Percentiles rank a stretch among this genome's conserved stretches.
Conservation (phyloP, 1,139 yeast genomes). For the Lodderomyces beijingensis region DNA sequence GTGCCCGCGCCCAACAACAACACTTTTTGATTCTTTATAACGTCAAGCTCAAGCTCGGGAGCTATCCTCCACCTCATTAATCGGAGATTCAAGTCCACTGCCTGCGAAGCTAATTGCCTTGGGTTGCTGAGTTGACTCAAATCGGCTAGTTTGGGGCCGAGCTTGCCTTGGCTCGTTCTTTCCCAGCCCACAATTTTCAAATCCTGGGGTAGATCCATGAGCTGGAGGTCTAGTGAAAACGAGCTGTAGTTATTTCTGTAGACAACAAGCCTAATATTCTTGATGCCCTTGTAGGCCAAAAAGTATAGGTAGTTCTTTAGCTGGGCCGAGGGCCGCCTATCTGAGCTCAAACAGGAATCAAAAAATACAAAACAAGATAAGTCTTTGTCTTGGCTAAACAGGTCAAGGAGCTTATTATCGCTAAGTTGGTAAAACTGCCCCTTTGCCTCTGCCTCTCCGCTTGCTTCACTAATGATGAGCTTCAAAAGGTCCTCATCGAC, state of each 20-base stretch:
- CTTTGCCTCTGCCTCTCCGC: not conserved
- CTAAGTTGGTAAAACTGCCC: slow-evolving; percentile 15
- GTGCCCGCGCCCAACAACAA: slow-evolving; percentile 95
- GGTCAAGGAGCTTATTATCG: slow-evolving; percentile 8
- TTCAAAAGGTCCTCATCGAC: slow-evolving; percentile 6
- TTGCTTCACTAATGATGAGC: no score
- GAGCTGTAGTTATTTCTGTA: slow-evolving; percentile 25
- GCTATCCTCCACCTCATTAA: slow-evolving; percentile 97
- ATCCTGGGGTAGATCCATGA: slow-evolving; percentile 3
- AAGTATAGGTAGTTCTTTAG: slow-evolving; percentile 62
- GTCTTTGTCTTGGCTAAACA: not conserved
- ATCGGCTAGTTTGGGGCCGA: slow-evolving; percentile 81
- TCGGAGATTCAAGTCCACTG: slow-evolving; percentile 83
- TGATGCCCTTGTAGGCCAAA: slow-evolving; percentile 38
- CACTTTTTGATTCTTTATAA: slow-evolving; percentile 56
- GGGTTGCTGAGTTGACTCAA: slow-evolving; percentile 81
- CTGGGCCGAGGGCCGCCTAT: slow-evolving; percentile 53
- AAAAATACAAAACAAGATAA: slow-evolving; percentile 43
- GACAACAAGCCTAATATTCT: slow-evolving; percentile 36
- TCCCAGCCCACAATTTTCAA: slow-evolving; percentile 83
- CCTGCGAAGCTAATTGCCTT: slow-evolving; percentile 75
- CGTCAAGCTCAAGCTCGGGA: slow-evolving; percentile 70
- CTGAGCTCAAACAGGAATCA: slow-evolving; percentile 52
- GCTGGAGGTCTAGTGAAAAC: slow-evolving; percentile 15
- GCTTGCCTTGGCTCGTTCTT: slow-evolving; percentile 63